These are phyloP conservation scores for Colletotrichum sublineola DNA, from an alignment of 2,329 filamentous ascomycete species.

Conservation along the genomic window DNA sequence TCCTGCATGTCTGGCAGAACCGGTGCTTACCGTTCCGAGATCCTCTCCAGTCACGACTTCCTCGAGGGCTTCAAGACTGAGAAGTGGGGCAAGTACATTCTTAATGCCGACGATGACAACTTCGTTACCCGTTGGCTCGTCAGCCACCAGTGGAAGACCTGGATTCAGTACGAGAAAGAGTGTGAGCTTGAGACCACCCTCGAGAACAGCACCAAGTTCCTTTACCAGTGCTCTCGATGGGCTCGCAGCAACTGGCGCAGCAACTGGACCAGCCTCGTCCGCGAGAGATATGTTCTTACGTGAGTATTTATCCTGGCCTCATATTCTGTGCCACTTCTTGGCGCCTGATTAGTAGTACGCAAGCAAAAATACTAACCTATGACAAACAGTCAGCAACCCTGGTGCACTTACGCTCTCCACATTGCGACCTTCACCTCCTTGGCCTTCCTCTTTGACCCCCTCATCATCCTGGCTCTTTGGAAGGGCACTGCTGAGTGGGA, in stretches of 20 bases:
- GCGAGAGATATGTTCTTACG: conserved; percentile 87
- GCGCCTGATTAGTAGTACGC: background rate
- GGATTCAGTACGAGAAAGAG: conserved; percentile 92
- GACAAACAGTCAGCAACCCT: conserved; percentile 81
- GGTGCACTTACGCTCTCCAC: conserved; percentile 94
- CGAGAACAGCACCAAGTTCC: conserved; percentile 88
- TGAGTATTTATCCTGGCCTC: conserved; percentile 67
- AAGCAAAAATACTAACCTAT: conserved; percentile 42
- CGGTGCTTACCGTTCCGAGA: conserved; percentile 90
- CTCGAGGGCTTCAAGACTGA: conserved; percentile 92
- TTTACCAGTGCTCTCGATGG: conserved; percentile 95
- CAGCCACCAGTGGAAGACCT: conserved; percentile 91
- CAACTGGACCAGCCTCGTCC: conserved; percentile 90
- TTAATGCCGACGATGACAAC: conserved; percentile 98
- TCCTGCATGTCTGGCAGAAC: conserved; percentile 97
- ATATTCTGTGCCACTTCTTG: background rate
- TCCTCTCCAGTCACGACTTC: conserved; percentile 87
- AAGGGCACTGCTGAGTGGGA: conserved; percentile 76
- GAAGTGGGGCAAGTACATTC: conserved; percentile 87
- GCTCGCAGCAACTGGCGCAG: conserved; percentile 98
- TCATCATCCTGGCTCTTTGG: conserved; percentile 78
- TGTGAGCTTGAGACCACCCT: conserved; percentile 94
- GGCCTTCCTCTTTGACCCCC: conserved; percentile 82
- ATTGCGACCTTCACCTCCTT: conserved; percentile 93
- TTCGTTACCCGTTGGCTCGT: conserved; percentile 98